Conservation (phyloP, 1,284 basidiomycete species). For the Coriolopsis trogii region DNA sequence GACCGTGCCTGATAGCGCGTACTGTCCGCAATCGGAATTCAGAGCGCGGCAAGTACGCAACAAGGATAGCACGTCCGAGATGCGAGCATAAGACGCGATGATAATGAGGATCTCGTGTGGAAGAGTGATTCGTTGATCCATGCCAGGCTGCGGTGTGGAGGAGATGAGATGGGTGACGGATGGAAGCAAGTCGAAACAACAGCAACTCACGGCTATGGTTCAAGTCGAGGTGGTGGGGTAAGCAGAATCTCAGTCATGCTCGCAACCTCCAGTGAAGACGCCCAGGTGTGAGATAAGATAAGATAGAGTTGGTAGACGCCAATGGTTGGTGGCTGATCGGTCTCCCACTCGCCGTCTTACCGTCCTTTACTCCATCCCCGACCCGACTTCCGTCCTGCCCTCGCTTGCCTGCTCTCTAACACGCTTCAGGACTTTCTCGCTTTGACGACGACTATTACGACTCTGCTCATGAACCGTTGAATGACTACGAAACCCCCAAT, state of each 20-base stretch:
- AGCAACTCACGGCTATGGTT: neutral
- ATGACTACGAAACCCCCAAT: conserved; percentile 12
- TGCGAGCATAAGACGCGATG: conserved; percentile 1
- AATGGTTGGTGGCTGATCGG: neutral
- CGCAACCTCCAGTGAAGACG: neutral
- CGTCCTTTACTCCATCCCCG: neutral
- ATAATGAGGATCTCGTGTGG: conserved; percentile 9
- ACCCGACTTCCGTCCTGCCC: neutral
- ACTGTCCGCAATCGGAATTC: conserved; percentile 5
- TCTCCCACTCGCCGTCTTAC: neutral
- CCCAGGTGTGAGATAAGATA: conserved; percentile 6
- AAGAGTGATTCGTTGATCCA: neutral
- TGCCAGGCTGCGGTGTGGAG: no score
- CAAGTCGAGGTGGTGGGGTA: neutral
- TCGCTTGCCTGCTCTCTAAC: no score
- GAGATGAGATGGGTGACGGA: no score
- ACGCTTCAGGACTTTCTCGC: neutral
- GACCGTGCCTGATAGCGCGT: neutral
- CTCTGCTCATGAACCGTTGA: conserved; percentile 9
- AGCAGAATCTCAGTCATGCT: neutral
- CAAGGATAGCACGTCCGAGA: neutral
- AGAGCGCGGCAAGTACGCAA: neutral
- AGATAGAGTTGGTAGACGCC: neutral
- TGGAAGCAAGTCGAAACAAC: no score
- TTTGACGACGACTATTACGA: neutral